Evolutionary conservation across 306 rosid species (phyloP), one percentile per base, ranked within the genome.

Genomic region (Lithocarpus polystachyus): DNA sequence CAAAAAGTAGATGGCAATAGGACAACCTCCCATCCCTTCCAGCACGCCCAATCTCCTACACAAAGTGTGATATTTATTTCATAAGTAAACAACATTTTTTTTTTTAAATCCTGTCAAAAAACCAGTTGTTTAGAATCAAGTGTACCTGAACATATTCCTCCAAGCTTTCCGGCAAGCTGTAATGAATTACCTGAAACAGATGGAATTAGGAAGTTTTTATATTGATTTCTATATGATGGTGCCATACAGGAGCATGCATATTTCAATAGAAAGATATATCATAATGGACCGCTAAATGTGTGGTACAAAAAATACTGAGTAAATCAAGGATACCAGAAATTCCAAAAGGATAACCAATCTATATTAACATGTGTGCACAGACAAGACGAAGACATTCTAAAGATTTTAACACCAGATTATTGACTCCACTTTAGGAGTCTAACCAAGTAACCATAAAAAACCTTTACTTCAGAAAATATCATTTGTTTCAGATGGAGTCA

Each of bases 91-190:
- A 57, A 74, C 60, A 75, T 8, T 40, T 40, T 40, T 40, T 28
- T 40, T 8, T 7, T 7, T 3, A 68, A 86, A 56, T 74, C 28
- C 37, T 67, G 31, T 29, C 75, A 60, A 80, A 51, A 26, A 72
- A 56, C 54, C 31, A 75, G 33, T 43, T 71, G 45, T 65, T 68
- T 31, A 72, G 74, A 81, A 79, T 72, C 75, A 84, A 45, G 65
- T 86, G 20, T 48, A 94, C 97, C 93, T 94, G 99, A 68, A 94
- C 97, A 86, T 94, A 94, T 81, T 85, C 97, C 89, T 94, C 99
- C 82, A 91, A 85, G 89, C 98, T 94, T 85, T 89, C 97, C 67
- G 99, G 99, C 85, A 94, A 80, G 84, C 97, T 91, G 86, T 91
- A 91, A 85, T 92, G 97, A 84, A 94, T 89, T 77, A 94, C 99